These are phyloP conservation scores for Wickerhamiella galacta DNA, from an alignment of 805 yeast genomes.

Conservation along the genomic window DNA sequence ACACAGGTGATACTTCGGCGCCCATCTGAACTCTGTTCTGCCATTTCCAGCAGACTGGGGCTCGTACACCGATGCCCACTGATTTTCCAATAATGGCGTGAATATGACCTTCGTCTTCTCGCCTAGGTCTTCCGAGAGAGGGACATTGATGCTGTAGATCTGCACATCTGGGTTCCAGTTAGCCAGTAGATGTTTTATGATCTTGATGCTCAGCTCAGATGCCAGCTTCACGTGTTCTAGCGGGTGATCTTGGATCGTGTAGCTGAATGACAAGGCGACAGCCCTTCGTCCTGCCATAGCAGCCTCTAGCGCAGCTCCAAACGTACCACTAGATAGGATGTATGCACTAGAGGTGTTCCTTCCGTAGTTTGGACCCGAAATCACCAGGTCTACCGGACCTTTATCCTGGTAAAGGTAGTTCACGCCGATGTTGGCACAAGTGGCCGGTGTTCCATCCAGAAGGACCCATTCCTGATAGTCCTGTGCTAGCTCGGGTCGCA, in stretches of 20 bases:
- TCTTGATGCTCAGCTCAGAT: conserved; percentile 44
- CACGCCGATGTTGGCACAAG: conserved; percentile 81
- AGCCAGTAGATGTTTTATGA: conserved; percentile 40
- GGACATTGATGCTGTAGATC: conserved; percentile 70
- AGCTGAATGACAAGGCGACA: conserved; percentile 80
- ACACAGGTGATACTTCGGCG: conserved; percentile 60
- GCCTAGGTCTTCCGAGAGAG: conserved; percentile 40
- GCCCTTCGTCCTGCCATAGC: conserved; percentile 46
- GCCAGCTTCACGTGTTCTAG: conserved; percentile 43
- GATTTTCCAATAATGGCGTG: conserved; percentile 67
- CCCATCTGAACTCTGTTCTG: conserved; percentile 45
- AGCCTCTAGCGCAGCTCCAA: conserved; percentile 95
- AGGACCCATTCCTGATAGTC: conserved; percentile 64
- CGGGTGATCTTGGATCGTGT: conserved; percentile 33
- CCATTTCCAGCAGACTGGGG: neutral
- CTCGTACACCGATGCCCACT: conserved; percentile 56
- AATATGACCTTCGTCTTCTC: conserved; percentile 47
- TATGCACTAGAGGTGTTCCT: conserved; percentile 81
- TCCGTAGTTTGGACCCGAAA: conserved; percentile 94
- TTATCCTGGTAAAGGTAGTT: conserved; percentile 39
- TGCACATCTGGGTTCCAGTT: conserved; percentile 48
- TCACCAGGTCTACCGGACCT: conserved; percentile 62
- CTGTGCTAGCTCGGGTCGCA: conserved; percentile 12
- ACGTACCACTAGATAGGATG: conserved; percentile 82
- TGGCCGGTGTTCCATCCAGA: conserved; percentile 89